These are phyloP conservation scores for Claviceps sorghi DNA, from an alignment of 2,329 filamentous ascomycete species.

Conservation along the genomic window DNA sequence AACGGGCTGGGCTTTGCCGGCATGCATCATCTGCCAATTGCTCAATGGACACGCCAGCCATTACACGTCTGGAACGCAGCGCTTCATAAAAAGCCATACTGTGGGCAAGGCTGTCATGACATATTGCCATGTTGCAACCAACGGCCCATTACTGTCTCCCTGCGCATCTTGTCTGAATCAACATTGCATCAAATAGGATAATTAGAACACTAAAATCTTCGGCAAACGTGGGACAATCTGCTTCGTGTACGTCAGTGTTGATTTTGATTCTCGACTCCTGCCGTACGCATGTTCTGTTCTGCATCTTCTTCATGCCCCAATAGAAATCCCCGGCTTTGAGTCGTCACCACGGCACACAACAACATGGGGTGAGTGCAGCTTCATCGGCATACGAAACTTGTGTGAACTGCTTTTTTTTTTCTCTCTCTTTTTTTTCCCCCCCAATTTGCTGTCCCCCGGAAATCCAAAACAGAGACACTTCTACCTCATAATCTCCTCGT, in stretches of 20 bases:
- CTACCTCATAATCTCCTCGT: conserved; percentile 78
- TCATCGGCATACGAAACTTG: neutral
- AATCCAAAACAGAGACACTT: neutral
- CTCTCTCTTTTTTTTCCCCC: neutral
- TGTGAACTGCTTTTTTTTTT: neutral
- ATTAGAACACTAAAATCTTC: neutral
- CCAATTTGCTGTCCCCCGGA: neutral
- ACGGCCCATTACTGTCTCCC: neutral
- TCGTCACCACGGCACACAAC: neutral
- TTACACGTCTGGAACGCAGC: neutral
- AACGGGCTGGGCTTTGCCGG: no score
- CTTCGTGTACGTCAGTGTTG: neutral
- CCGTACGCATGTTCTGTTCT: neutral
- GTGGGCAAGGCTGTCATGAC: neutral
- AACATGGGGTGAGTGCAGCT: neutral
- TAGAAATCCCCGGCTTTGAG: neutral
- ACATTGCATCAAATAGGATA: neutral
- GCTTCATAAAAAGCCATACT: neutral
- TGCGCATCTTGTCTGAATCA: neutral
- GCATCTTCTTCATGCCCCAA: neutral
- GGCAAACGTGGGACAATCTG: neutral
- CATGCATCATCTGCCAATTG: no score
- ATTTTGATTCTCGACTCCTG: neutral
- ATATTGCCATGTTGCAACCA: neutral
- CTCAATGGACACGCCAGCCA: no score